These are phyloP conservation scores for Articulospora tetracladia DNA, from an alignment of 495 filamentous ascomycete genomes.

Conservation along the genomic window DNA sequence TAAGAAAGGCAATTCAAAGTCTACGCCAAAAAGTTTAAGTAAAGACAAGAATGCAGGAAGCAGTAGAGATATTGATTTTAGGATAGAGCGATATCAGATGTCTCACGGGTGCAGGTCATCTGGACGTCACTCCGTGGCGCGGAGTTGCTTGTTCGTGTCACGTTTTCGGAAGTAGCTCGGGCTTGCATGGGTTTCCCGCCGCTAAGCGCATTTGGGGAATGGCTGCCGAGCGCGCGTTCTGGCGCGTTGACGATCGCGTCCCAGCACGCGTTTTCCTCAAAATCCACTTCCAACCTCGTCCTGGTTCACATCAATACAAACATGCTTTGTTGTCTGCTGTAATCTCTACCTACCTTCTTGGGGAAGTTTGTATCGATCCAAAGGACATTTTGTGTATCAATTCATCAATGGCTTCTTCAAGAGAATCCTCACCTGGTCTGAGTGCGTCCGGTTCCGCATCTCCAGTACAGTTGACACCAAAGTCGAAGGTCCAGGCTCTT, in stretches of 20 bases:
- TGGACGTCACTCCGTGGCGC: neutral
- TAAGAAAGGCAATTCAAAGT: no score
- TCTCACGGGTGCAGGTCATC: neutral
- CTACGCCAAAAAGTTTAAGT: no score
- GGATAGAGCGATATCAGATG: neutral
- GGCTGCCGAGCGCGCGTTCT: neutral
- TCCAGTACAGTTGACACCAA: constrained; percentile 53
- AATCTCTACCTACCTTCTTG: constrained; percentile 2
- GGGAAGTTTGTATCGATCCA: constrained; percentile 4
- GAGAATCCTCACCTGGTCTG: constrained; percentile 31
- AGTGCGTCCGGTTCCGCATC: constrained; percentile 22
- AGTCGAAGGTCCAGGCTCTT: constrained; percentile 65
- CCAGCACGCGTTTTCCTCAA: constrained; percentile 4
- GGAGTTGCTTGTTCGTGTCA: neutral
- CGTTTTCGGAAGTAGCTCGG: neutral
- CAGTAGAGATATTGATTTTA: no score
- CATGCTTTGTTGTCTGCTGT: constrained; percentile 13
- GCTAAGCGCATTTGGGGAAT: neutral
- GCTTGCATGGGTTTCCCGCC: neutral
- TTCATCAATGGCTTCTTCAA: constrained; percentile 39
- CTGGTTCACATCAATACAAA: constrained; percentile 6
- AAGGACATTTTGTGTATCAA: neutral
- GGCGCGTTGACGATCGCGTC: constrained; percentile 2
- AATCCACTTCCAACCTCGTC: neutral
- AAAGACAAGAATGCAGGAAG: no score